Evolutionary conservation across 257 asterid genomes (phyloP), one percentile per base, ranked within the genome.

Genomic region (Asclepias syriaca): DNA sequence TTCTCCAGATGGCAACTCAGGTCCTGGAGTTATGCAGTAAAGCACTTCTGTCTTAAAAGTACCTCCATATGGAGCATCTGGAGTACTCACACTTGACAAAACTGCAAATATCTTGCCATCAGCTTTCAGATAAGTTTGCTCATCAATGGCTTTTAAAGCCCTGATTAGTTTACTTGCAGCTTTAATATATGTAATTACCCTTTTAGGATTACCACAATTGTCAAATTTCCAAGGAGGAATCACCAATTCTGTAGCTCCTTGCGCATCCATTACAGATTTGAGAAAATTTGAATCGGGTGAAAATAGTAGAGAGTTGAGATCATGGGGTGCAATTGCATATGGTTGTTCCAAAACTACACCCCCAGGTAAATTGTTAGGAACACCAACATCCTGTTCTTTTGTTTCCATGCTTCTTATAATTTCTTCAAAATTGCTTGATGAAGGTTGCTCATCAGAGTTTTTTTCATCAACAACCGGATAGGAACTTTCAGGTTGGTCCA

Each of bases 21-120:
- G 98, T 54, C 99, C 99, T 0, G 90, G 81, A 61, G 93, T 80
- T 65, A 95, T 88, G 82, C 92, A 81, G 82, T 90, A 92, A 75
- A 92, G 97, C 69, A 95, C 87, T 84, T 95, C 98, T 2, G 67
- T 76, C 85, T 85, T 88, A 75, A 90, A 95, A 27, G 82, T 82
- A 82, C 87, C 78, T 71, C 99, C 98, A 19, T 89, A 92, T 6
- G 98, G 98, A 74, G 98, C 98, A 80, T 95, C 99, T 14, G 97
- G 99, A 66, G 98, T 95, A 80, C 90, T 86, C 77, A 86, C 99
- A 77, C 69, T 72, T 27, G 91, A 81, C 48, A 87, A 82, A 65
- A 95, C 88, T 46, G 91, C 89, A 84, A 86, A 92, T 48, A 73
- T 55, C 77, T 85, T 89, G 60, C 89, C 94, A 81, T 95, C 97